A percentile compares a stretch with the other conserved stretches of the same genome.
Evolutionary conservation across 345 rosid species (phyloP).

Genomic region (Populus alba): DNA sequence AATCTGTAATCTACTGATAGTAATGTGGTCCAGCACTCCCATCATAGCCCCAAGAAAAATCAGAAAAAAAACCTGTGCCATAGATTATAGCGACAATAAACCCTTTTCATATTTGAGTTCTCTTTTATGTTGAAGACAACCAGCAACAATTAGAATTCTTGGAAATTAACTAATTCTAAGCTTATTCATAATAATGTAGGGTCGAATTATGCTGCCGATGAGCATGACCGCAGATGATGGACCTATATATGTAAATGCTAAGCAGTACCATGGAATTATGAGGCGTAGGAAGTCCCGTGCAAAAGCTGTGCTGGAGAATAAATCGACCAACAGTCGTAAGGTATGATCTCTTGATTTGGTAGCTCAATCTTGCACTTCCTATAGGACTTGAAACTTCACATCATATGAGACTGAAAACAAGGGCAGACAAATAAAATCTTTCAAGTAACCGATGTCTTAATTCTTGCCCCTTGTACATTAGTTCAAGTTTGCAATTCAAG

Average conservation of each 20-base stretch:
- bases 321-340: constrained; percentile 51
- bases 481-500: background rate
- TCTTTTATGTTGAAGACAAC: background rate
- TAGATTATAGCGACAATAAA: background rate
- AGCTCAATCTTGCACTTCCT: background rate
- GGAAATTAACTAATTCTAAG: background rate
- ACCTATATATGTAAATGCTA: constrained; percentile 87
- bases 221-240: constrained; percentile 66
- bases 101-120: background rate
- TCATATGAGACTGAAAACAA: background rate
- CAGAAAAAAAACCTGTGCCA: no score
- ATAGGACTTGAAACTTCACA: background rate
- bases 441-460: background rate
- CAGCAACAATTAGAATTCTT: background rate
- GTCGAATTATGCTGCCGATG: constrained; percentile 80
- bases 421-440: background rate
- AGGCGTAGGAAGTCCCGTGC: constrained; percentile 89
- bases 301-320: constrained; percentile 72
- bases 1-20: background rate
- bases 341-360: constrained; percentile 32
- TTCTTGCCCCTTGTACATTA: background rate
- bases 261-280: constrained; percentile 92
- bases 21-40: background rate
- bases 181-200: constrained; percentile 35
- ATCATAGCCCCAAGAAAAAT: background rate